These are phyloP conservation scores for Penicillium turbatum DNA, from an alignment of 495 filamentous ascomycete species.

Conservation along the genomic window DNA sequence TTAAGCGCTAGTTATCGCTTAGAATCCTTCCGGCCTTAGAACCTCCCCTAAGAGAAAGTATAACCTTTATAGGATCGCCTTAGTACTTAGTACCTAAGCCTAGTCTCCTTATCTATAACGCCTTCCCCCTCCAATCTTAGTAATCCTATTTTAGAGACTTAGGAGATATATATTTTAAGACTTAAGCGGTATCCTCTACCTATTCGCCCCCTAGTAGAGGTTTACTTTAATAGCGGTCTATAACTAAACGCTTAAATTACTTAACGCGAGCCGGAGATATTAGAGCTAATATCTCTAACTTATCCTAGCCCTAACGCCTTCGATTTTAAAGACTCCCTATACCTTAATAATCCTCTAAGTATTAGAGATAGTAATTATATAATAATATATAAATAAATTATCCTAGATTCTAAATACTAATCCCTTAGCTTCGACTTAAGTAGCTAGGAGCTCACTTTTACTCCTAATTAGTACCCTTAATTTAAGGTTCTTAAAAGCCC, in stretches of 20 bases:
- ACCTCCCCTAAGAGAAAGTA: slow-evolving; percentile 1
- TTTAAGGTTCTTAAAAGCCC: neutral
- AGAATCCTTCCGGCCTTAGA: slow-evolving; percentile 1
- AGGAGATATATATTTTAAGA: neutral
- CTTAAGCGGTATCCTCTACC: neutral
- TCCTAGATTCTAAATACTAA: neutral
- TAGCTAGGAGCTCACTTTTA: slow-evolving; percentile 1
- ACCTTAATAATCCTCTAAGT: neutral
- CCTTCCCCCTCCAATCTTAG: neutral
- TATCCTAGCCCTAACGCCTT: slow-evolving; percentile 2
- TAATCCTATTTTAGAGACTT: neutral
- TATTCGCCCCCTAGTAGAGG: neutral
- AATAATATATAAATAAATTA: neutral
- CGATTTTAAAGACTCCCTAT: neutral
- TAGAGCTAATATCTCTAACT: neutral
- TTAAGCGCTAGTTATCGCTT: slow-evolving; percentile 2
- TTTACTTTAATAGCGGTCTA: slow-evolving; percentile 1
- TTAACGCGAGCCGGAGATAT: slow-evolving; percentile 1
- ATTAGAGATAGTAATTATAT: neutral
- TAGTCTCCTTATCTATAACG: slow-evolving; percentile 1
- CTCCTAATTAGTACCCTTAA: neutral
- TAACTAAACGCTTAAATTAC: neutral
- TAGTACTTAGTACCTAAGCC: neutral
- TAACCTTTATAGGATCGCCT: neutral
- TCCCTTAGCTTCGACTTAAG: neutral